Conservation (phyloP, 2,329 filamentous ascomycete genomes). For the Fulvia fulva region DNA sequence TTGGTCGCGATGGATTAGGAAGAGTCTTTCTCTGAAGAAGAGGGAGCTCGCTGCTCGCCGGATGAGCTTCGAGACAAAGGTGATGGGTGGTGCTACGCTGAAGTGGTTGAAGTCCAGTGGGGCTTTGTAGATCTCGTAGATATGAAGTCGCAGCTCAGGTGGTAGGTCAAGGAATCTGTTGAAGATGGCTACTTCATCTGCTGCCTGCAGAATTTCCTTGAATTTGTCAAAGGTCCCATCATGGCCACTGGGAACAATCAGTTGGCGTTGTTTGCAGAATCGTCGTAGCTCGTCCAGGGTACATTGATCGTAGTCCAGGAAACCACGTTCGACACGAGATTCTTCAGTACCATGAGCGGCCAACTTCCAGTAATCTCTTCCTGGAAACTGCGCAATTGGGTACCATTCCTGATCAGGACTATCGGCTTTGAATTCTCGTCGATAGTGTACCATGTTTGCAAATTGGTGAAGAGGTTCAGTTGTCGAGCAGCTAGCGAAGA, state of each 20-base stretch:
- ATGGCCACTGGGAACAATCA: background rate
- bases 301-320: background rate
- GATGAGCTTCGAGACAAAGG: background rate
- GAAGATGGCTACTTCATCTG: background rate
- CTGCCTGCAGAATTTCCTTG: background rate
- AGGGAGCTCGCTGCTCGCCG: background rate
- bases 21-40: background rate
- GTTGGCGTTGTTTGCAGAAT: background rate
- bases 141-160: background rate
- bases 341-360: background rate
- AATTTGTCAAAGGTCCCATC: background rate
- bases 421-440: too few relatives aligned
- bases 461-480: too few relatives aligned
- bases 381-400: background rate
- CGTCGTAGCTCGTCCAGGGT: background rate
- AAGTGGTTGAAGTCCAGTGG: background rate
- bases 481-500: too few relatives aligned
- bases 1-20: background rate
- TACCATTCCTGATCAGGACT: too few relatives aligned
- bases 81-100: background rate
- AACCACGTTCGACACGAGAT: background rate
- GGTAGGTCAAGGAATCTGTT: background rate
- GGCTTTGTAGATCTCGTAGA: background rate
- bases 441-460: too few relatives aligned
- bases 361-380: background rate